Evolutionary conservation across 148 eudicot genomes (phyloP), one percentile per base, ranked within the genome.

Genomic region (Pharnaceum exiguum): DNA sequence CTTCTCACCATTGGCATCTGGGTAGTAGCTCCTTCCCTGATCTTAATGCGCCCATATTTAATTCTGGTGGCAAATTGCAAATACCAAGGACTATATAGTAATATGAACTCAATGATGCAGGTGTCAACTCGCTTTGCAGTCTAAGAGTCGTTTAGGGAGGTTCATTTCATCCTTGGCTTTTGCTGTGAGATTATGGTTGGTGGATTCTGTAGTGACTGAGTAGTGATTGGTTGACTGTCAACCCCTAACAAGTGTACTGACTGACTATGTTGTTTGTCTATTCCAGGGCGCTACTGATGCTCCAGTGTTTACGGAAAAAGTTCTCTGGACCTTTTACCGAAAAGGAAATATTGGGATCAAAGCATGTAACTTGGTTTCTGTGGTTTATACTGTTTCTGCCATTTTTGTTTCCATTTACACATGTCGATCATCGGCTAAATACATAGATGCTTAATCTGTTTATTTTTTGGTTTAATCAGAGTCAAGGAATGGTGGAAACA

Each of bases 181-280:
- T 65, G 67, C 95, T 46, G 83, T 82, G 4, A 83, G 87, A 76
- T 57, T 93, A 60, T 93, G 98, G 98, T 93, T 64, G 18, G 77
- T 11, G 62, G 45, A 61, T 4, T 50, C 37, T 45, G 51, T 50
- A n/a, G 32, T 28, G 43, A 40, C 37, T 22, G 42, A 59, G 54
- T 21, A 29, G 28, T 10, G 10, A 6, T 4, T 47, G 5, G 18
- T 43, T 53, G 31, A n/a, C 37, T 74, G n/a, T 23, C 32, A n/a
- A n/a, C 25, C 18, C 32, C 7, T 46, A 40, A n/a, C 22, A 18
- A 23, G 7, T 8, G 11, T 24, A 61, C 45, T 55, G 47, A 67
- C 52, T 60, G 27, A 16, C 35, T 46, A 27, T 46, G 5, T 16
- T 27, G 5, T 60, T 48, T 50, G 64, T 60, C 49, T 67, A 39